Percentiles rank a stretch among this genome's conserved stretches.
These are phyloP conservation scores for Cenococcum geophilum DNA, from an alignment of 495 filamentous ascomycete genomes.

Conservation along the genomic window DNA sequence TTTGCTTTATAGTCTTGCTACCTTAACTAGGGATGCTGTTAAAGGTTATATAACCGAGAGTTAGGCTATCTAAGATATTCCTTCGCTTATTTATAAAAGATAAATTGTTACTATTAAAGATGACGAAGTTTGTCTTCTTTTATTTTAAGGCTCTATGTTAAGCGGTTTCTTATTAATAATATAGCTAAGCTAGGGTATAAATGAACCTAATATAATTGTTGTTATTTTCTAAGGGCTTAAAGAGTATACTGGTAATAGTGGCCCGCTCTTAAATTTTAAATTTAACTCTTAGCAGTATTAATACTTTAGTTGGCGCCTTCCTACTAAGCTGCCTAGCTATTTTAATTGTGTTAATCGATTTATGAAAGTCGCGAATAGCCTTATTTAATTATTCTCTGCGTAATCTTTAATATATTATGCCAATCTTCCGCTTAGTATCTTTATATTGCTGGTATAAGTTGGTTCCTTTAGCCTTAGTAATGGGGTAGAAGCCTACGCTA, in stretches of 20 bases:
- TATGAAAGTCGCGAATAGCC: conserved; percentile 22
- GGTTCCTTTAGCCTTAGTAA: too few relatives aligned
- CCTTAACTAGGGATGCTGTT: not conserved
- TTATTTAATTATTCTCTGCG: conserved; percentile 6
- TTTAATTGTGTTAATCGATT: conserved; percentile 21
- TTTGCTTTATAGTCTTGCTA: not conserved
- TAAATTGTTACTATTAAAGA: not conserved
- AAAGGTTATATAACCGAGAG: not conserved
- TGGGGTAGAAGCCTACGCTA: too few relatives aligned
- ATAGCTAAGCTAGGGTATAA: conserved; percentile 9
- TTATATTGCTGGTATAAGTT: too few relatives aligned
- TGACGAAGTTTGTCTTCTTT: not conserved
- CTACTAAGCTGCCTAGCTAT: too few relatives aligned
- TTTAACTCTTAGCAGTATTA: too few relatives aligned
- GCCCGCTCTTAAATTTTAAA: too few relatives aligned
- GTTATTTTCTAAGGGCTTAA: conserved; percentile 15
- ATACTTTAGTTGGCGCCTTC: too few relatives aligned
- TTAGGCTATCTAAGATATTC: not conserved
- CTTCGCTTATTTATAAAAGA: not conserved
- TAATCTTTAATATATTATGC: conserved; percentile 14
- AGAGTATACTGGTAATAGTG: too few relatives aligned
- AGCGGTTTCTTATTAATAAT: conserved; percentile 15
- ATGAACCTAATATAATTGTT: conserved; percentile 14
- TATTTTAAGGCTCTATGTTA: conserved; percentile 7
- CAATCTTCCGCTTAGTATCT: too few relatives aligned